Base-by-base conservation (phyloP, 352 stramenopile species). In the Phytophthora tentaculata region DNA sequence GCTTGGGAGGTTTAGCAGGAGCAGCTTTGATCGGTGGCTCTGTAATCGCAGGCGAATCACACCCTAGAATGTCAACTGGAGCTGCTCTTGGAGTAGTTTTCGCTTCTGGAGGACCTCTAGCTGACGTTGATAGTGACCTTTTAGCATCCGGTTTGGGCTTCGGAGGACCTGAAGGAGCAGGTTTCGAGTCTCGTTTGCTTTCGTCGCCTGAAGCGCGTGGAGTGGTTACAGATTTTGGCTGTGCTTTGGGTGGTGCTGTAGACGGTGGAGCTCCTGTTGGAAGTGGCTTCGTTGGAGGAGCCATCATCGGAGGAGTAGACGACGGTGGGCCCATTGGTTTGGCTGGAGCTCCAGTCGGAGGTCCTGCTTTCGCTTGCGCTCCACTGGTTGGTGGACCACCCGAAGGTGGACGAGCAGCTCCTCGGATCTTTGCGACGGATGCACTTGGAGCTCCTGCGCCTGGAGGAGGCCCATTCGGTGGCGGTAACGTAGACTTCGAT, bases 351-450 rank as follows among this genome's bases (percentile, higher is more conserved):
- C 61, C 63, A 16, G 50, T 69, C 0, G 78, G 79, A 23, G 83
- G 76, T 10, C 80, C 65, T 19, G 61, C 56, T 51, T 77, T 81
- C 7, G 62, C 61, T 49, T 80, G 74, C 35, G 66, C 64, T 32
- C 28, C 28, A 32, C 28, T 32, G 4, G 28, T 3, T 26, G 79
- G 82, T 14, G 82, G 64, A 12, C 44, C 61, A 20, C 71, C 80
- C 10, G 80, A 82, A 22, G 82, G 79, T 5, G 64, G 63, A 29
- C 81, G 79, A 5, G 72, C 81, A 14, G 84, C 81, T 10, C 80
- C 77, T 71, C 84, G 86, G 49, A 94, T 88, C 70, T 94, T 94
- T 6, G 83, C 81, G 0, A 94, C 84, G 0, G 84, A 91, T 19
- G 84, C 73, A 73, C 82, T 94, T 3, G 81, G 62, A 10, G 71